Percentiles rank a stretch among this genome's conserved stretches.
These are phyloP conservation scores for Neoarthrinium moseri DNA, from an alignment of 2,329 filamentous ascomycete genomes.

Conservation along the genomic window DNA sequence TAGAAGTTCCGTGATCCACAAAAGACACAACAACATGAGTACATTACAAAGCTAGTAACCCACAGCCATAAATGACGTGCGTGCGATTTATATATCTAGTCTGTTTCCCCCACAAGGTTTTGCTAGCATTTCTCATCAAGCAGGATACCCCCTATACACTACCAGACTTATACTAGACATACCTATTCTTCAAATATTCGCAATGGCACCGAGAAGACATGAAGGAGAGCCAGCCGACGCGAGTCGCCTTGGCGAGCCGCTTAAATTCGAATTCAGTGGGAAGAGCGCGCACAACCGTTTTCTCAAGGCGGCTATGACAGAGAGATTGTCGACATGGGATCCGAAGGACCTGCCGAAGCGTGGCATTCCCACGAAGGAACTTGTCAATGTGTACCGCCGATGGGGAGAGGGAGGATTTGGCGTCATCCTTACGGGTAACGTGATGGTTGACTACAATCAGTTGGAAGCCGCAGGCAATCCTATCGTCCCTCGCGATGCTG, in stretches of 20 bases:
- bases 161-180: too few species aligned
- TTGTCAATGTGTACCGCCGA: slow-evolving; percentile 49
- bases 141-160: too few species aligned
- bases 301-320: slow-evolving; percentile 60
- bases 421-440: slow-evolving; percentile 57
- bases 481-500: slow-evolving; percentile 52
- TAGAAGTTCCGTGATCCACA: too few species aligned
- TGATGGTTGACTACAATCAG: slow-evolving; percentile 58
- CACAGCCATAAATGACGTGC: too few species aligned
- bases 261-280: slow-evolving; percentile 42
- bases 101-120: too few species aligned
- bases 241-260: slow-evolving; percentile 28
- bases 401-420: slow-evolving; percentile 56
- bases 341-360: slow-evolving; percentile 44
- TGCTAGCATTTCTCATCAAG: too few species aligned
- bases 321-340: slow-evolving; percentile 58
- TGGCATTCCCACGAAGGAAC: slow-evolving; percentile 20
- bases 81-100: too few species aligned
- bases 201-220: not conserved
- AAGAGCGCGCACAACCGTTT: slow-evolving; percentile 55
- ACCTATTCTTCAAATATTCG: too few species aligned
- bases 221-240: not conserved
- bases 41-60: too few species aligned
- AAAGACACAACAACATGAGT: too few species aligned
- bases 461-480: slow-evolving; percentile 53